These are phyloP conservation scores for Kurtzmaniella quercitrusa DNA, from an alignment of 1,139 yeast genomes.

Conservation along the genomic window DNA sequence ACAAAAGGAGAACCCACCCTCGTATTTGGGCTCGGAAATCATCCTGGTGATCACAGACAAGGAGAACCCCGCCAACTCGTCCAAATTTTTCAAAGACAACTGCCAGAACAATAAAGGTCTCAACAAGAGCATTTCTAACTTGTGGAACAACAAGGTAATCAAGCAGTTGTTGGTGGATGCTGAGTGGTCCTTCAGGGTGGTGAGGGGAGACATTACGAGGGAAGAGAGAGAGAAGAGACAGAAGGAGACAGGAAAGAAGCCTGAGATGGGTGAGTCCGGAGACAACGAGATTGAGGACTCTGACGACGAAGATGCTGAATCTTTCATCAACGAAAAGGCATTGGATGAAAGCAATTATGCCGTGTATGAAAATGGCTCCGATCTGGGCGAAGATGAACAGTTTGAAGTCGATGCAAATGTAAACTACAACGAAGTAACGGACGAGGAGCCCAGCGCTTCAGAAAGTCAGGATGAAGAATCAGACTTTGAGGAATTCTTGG, in stretches of 20 bases:
- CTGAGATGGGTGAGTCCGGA: slow-evolving; percentile 6
- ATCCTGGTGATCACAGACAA: slow-evolving; percentile 23
- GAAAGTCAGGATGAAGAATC: slow-evolving; percentile 18
- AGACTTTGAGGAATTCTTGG: slow-evolving; percentile 39
- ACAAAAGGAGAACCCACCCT: slow-evolving; percentile 27
- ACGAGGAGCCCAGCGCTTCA: slow-evolving; percentile 45
- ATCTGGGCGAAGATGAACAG: slow-evolving; percentile 39
- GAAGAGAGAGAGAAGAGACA: slow-evolving; percentile 34
- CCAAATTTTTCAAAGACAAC: slow-evolving; percentile 42
- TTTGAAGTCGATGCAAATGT: slow-evolving; percentile 35
- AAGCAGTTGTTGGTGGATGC: slow-evolving; percentile 44
- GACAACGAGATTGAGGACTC: slow-evolving; percentile 7
- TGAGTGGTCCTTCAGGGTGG: slow-evolving; percentile 55
- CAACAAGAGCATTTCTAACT: slow-evolving; percentile 47
- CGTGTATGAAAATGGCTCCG: slow-evolving; percentile 55
- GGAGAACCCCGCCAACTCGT: slow-evolving; percentile 34
- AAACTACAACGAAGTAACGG: slow-evolving; percentile 59
- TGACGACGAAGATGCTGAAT: slow-evolving; percentile 18
- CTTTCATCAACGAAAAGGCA: slow-evolving; percentile 12
- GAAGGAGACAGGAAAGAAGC: slow-evolving; percentile 21
- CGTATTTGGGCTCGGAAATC: slow-evolving; percentile 24
- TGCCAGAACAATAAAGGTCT: slow-evolving; percentile 39
- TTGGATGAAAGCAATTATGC: slow-evolving; percentile 25
- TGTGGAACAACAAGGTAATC: slow-evolving; percentile 55
- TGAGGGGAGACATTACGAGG: slow-evolving; percentile 54